Base-by-base conservation (phyloP, 2,329 filamentous ascomycete genomes). In the Fusarium hainanense region DNA sequence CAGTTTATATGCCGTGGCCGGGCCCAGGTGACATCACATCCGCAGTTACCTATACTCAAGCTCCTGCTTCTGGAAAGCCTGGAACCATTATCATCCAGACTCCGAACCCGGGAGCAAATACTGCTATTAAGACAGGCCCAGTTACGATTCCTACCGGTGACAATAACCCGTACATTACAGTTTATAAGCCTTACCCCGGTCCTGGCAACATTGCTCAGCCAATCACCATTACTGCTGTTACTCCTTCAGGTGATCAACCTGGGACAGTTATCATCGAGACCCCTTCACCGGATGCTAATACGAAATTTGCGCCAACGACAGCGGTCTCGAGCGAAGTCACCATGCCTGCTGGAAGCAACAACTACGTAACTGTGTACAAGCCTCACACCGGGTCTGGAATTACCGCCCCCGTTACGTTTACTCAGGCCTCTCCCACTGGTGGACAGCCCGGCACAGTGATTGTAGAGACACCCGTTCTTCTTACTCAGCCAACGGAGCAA, bases 241-340 rank as follows among this genome's bases (percentile, higher is more conserved):
- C 67, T 14, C 60, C 63, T 20, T 44, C 63, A 2, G 54, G 52
- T 23, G 67, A 46, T n/a, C 57, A 64, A 23, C 67, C 67, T 14
- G 67, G 67, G 40, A 70, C 67, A 2, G 54, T 70, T 10, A 63
- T 70, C 3, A 70, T 70, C 14, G 67, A 70, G 58, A 70, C 67
- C 3, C 67, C 67, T n/a, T 32, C 14, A 32, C 42, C 13, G 0
- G 58, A 56, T 4, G 57, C 57, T 10, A 68, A 68, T 6, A 70
- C 63, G 8, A 70, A 64, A 54, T 63, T 67, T 40, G 41, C 47
- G 4, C 61, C 63, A 8, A 25, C 50, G 8, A 61, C 60, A 40
- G 58, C 40, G 14, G 30, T 32, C 12, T 40, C 41, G 8, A 13
- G 46, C 5, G 57, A 47, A 9, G 50, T 64, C n/a, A 70, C 68